Base-by-base conservation (phyloP, 768 basidiomycete species). In the Lactarius sanguifluus region DNA sequence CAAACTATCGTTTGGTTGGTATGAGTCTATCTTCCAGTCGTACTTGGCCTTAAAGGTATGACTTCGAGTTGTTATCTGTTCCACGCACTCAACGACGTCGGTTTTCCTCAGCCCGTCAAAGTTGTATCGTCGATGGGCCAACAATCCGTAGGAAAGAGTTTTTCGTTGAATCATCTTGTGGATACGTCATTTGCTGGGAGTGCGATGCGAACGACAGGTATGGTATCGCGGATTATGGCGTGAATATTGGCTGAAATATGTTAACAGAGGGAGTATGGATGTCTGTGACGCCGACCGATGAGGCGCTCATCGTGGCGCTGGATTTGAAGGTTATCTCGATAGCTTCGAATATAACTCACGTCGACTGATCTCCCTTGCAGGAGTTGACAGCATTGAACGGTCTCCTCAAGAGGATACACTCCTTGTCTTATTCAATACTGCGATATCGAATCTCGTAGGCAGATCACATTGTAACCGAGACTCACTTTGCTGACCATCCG, bases 101-200 rank as follows among this genome's bases (percentile, higher is more conserved):
- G 34, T 20, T 55, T 56, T 58, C 41, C 34, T 15, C 58, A 87
- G 84, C 86, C 85, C 2, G 85, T 87, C 13, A 82, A 80, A 67
- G 87, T 87, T 2, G 86, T 87, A 1, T 85, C 86, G 0, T 88
- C 86, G 0, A 87, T 87, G 86, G 86, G 85, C 1, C 86, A 87
- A 71, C 86, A 87, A 70, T 86, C 85, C 0, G 86, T 88, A 1
- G 87, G 86, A 0, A 87, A 87, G 69, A 84, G 81, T 59, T 88
- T 81, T 61, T 75, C 82, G 0, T 71, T 87, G 41, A 87, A 87
- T 61, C 86, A 88, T 67, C 76, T 88, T 9, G 81, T 79, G 0
- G 86, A 88, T 69, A 85, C 86, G 0, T 87, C 87, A 1, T 88
- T 88, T 69, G 85, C 85, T 12, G 86, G 86, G 0, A 85, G 81